These are phyloP conservation scores for Zygoascus biomembranicola DNA, from an alignment of 805 yeast species.

Conservation along the genomic window DNA sequence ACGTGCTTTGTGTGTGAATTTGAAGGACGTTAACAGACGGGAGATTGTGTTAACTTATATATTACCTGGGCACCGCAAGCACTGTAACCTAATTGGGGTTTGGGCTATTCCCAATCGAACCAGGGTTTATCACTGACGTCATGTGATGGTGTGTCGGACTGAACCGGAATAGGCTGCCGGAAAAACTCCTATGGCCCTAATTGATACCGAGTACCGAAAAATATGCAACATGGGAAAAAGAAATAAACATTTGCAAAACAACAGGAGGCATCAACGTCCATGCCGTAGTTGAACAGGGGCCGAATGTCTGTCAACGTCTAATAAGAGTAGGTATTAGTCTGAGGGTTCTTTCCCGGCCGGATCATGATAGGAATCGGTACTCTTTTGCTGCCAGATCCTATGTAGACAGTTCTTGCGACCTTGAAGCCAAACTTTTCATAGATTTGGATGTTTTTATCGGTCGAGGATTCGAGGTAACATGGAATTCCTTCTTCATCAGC, in stretches of 20 bases:
- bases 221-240: not conserved
- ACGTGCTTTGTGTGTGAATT: not conserved
- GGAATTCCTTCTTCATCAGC: conserved; percentile 29
- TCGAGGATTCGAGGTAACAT: conserved; percentile 50
- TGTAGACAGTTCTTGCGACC: conserved; percentile 7
- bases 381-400: conserved; percentile 2
- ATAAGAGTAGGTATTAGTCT: conserved; percentile 12
- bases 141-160: not conserved
- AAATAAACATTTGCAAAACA: not conserved
- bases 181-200: not conserved
- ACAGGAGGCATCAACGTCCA: not conserved
- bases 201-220: not conserved
- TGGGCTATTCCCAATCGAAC: not conserved
- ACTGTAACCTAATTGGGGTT: not conserved
- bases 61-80: no score
- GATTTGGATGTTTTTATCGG: conserved; percentile 43
- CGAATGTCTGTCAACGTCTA: not conserved
- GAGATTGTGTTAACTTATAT: not conserved
- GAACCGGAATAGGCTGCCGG: not conserved
- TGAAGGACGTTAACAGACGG: not conserved
- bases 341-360: conserved; percentile 23
- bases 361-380: conserved; percentile 4
- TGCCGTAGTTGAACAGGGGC: not conserved
- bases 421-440: conserved; percentile 47
- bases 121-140: not conserved